A percentile compares a stretch with the other conserved stretches of the same genome.
phyloP scores from a whole-genome alignment of 345 rosid species.

The Eutrema yunnanense region DNA sequence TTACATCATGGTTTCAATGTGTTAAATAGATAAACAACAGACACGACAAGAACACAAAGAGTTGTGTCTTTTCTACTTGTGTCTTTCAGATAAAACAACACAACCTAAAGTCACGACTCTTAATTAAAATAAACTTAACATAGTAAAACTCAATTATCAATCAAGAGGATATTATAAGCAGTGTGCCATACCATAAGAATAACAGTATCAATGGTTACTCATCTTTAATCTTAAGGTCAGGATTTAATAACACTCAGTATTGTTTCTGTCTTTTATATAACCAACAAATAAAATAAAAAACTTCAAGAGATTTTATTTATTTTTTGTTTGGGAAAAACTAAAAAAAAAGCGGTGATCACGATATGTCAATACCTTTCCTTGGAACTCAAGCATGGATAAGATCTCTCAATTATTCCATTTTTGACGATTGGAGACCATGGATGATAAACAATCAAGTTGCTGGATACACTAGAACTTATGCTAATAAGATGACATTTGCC shows the following conservation, averaged over 20 bases:
- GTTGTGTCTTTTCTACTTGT: too few species aligned
- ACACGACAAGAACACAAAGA: too few species aligned
- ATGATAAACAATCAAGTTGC: constrained; percentile 41
- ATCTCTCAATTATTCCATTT: constrained; percentile 43
- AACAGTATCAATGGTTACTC: neutral
- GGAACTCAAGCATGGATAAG: constrained; percentile 62
- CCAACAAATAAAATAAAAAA: neutral
- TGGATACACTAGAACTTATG: constrained; percentile 57
- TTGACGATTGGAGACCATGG: constrained; percentile 62
- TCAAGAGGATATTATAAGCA: neutral
- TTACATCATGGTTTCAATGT: too few species aligned
- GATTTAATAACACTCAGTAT: neutral
- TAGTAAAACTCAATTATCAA: too few species aligned
- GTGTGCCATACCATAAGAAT: neutral
- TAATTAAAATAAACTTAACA: too few species aligned
- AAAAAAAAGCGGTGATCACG: constrained; percentile 52
- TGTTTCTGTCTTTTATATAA: neutral
- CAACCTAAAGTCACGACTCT: too few species aligned
- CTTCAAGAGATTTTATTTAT: neutral
- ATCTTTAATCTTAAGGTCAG: neutral
- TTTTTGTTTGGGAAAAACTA: neutral
- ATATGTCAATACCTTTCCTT: constrained; percentile 36
- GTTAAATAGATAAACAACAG: too few species aligned
- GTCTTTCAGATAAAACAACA: too few species aligned
- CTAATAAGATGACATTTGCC: constrained; percentile 62